Evolutionary conservation across 2,329 filamentous ascomycete species (phyloP).

Genomic region (Moelleriella libera): DNA sequence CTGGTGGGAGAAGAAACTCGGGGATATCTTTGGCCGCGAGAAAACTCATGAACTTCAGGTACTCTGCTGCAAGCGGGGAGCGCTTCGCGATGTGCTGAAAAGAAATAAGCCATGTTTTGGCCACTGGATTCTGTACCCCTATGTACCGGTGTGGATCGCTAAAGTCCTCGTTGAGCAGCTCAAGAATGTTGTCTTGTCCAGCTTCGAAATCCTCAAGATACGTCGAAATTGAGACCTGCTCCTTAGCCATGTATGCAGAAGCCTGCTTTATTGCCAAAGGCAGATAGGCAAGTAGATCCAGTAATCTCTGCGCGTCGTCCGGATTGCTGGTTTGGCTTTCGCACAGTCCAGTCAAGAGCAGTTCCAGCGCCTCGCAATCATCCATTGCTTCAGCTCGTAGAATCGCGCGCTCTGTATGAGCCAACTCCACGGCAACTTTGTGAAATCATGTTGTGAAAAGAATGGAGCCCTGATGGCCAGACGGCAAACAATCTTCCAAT

Average conservation of each 20-base stretch:
- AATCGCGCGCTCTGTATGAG: conserved; percentile 3
- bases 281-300: conserved; percentile 15
- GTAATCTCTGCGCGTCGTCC: conserved; percentile 9
- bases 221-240: conserved; percentile 5
- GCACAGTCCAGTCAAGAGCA: conserved; percentile 9
- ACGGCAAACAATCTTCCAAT: conserved; percentile 9
- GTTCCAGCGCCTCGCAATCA: conserved; percentile 7
- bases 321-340: conserved; percentile 8
- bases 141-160: conserved; percentile 14
- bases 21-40: conserved; percentile 16
- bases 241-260: conserved; percentile 18
- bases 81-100: conserved; percentile 15
- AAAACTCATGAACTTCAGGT: conserved; percentile 15
- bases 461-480: conserved; percentile 6
- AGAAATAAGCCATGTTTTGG: conserved; percentile 19
- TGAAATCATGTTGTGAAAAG: conserved; percentile 7
- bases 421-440: conserved; percentile 3
- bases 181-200: conserved; percentile 8
- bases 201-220: conserved; percentile 13
- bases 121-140: conserved; percentile 12
- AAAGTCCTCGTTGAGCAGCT: conserved; percentile 16
- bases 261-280: conserved; percentile 22
- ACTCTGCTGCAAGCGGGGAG: conserved; percentile 12
- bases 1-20: conserved; percentile 9
- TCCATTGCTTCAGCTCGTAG: conserved; percentile 10